Base-by-base conservation (phyloP, 257 asterid genomes). In the Lithospermum erythrorhizon region DNA sequence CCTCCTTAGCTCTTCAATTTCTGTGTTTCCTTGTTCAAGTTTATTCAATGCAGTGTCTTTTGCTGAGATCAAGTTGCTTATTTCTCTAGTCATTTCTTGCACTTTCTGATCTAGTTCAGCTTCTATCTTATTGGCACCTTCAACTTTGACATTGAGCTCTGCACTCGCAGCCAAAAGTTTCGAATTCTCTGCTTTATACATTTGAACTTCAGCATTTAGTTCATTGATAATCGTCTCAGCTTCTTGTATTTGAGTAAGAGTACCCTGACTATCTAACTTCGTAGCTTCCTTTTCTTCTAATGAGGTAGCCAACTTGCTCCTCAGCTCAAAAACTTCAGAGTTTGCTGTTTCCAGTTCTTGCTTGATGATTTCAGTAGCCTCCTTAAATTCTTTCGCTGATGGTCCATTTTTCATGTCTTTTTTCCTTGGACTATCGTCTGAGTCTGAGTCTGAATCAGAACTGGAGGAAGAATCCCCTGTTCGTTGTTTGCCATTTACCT, bases 381-480 rank as follows among this genome's bases (percentile, higher is more conserved):
- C 65, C 68, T 64, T 61, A 17, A 74, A 55, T 49, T 69, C 68
- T 51, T 41, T 55, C 56, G 66, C 67, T 14, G 70, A 61, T 60
- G 68, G 70, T 17, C 95, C 95, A 67, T 93, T 84, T 61, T 81
- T 84, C 1, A 61, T 29, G 67, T 71, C 79, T 59, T 78, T 72
- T 53, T 76, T 75, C 68, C 41, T 64, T 11, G 75, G 70, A 27
- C 86, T 73, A 64, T 63, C 58, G 30, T 89, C 95, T 1, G 87
- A 87, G 67, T 86, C 95, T 15, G 96, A 83, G 67, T 75, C 87
- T 14, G 96, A 81, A 69, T 73, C 85, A 9, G 97, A 86, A 73
- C 86, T 78, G 78, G 94, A 82, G 48, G 83, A 82, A 53, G 94
- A 81, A 77, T 77, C 61, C 19, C 70, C 85, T 16, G 73, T 69